Conservation (phyloP, 2,329 filamentous ascomycete genomes). For the Daldinia eschscholtzii region DNA sequence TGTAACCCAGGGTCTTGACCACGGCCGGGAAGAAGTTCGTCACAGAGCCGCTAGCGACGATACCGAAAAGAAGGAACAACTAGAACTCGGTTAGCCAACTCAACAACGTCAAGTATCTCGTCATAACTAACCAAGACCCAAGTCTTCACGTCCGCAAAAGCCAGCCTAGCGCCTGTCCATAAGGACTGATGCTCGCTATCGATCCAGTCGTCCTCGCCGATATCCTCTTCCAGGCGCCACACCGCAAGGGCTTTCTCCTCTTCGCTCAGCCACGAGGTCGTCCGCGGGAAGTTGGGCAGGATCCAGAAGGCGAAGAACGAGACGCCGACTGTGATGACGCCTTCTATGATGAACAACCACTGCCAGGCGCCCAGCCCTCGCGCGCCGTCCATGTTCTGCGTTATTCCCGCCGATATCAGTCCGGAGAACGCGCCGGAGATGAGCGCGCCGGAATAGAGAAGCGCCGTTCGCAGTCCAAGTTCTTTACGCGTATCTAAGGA, state of each 20-base stretch:
- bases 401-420: conserved; percentile 73
- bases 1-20: conserved; percentile 75
- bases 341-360: conserved; percentile 79
- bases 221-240: conserved; percentile 73
- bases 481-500: conserved; percentile 71
- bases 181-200: conserved; percentile 68
- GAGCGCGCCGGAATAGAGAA: conserved; percentile 76
- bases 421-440: conserved; percentile 80
- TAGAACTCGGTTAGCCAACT: conserved; percentile 44
- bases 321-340: conserved; percentile 72
- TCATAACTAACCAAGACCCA: conserved; percentile 66
- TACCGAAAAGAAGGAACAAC: conserved; percentile 69
- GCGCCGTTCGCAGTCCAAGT: conserved; percentile 72
- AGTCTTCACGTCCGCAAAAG: conserved; percentile 70
- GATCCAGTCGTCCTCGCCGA: conserved; percentile 73
- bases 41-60: conserved; percentile 68
- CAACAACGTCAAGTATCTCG: too few relatives aligned
- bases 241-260: conserved; percentile 68
- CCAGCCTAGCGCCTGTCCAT: conserved; percentile 66
- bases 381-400: conserved; percentile 70
- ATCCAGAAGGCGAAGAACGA: conserved; percentile 69
- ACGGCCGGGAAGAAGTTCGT: conserved; percentile 80
- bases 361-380: conserved; percentile 71
- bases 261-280: conserved; percentile 68
- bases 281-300: conserved; percentile 76